Conservation (phyloP, 371 early-diverging fungal species). For the Mucor sp. region DNA sequence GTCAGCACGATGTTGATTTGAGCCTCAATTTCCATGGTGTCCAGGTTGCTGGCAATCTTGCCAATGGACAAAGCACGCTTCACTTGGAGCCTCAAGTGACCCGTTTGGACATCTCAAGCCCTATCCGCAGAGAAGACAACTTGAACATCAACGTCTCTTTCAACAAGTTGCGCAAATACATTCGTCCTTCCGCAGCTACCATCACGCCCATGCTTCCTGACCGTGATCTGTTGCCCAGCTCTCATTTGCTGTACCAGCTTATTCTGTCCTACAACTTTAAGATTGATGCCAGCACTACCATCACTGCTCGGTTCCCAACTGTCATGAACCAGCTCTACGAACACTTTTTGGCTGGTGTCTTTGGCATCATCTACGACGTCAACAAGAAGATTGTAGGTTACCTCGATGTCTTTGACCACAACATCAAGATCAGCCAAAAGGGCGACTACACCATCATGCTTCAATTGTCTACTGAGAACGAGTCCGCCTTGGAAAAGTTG, state of each 20-base stretch:
- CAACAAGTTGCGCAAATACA: constrained; percentile 60
- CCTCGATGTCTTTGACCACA: constrained; percentile 76
- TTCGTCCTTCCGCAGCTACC: constrained; percentile 68
- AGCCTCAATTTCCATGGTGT: constrained; percentile 85
- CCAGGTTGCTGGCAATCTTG: constrained; percentile 57
- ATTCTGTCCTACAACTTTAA: constrained; percentile 75
- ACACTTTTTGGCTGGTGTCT: constrained; percentile 53
- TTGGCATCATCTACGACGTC: constrained; percentile 61
- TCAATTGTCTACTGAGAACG: constrained; percentile 72
- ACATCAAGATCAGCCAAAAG: constrained; percentile 68
- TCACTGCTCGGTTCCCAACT: constrained; percentile 68
- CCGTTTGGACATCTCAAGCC: constrained; percentile 73
- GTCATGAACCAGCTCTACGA: constrained; percentile 69
- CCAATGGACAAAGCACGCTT: constrained; percentile 60
- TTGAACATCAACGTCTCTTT: constrained; percentile 62
- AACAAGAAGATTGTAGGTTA: constrained; percentile 67
- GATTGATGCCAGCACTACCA: constrained; percentile 48
- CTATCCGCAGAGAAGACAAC: constrained; percentile 73
- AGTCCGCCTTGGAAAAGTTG: constrained; percentile 73
- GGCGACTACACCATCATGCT: constrained; percentile 85
- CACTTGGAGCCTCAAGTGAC: constrained; percentile 50
- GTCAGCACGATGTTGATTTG: constrained; percentile 69
- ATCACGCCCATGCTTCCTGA: constrained; percentile 71
- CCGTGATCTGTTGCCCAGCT: constrained; percentile 78
- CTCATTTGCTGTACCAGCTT: constrained; percentile 68